Conservation (phyloP, 805 yeast genomes). For the Wickerhamomyces chaumierensis region DNA sequence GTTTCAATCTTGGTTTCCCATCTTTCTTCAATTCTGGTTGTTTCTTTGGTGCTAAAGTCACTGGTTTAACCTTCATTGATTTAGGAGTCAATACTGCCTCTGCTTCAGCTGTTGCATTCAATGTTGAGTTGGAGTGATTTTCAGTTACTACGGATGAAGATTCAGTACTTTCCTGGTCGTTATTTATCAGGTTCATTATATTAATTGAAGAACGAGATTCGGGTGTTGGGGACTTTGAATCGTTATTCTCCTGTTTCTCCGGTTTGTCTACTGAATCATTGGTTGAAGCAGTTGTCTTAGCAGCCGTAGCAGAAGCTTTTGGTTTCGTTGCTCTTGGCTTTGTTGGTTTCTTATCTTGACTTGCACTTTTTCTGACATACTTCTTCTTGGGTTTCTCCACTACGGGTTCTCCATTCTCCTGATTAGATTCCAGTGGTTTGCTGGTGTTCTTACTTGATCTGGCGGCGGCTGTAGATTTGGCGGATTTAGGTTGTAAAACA, state of each 20-base stretch:
- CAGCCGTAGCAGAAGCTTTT: too few relatives aligned
- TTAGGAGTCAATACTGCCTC: too few relatives aligned
- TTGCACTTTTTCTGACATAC: neutral
- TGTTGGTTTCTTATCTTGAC: neutral
- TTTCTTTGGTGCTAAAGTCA: neutral
- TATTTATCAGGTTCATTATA: too few relatives aligned
- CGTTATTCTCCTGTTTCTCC: too few relatives aligned
- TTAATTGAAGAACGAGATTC: too few relatives aligned
- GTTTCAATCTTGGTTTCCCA: conserved; percentile 1
- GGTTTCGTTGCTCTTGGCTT: neutral
- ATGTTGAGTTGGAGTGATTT: too few relatives aligned
- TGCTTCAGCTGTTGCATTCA: too few relatives aligned
- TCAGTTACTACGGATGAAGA: conserved; percentile 2
- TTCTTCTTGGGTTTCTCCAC: neutral
- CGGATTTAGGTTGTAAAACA: too few relatives aligned
- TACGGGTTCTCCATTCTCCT: neutral
- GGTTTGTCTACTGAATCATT: too few relatives aligned
- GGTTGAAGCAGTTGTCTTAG: too few relatives aligned
- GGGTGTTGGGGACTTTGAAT: too few relatives aligned
- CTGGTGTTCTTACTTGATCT: neutral
- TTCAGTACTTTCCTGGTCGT: conserved; percentile 3
- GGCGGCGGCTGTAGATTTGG: neutral
- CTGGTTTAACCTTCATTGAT: neutral
- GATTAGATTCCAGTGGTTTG: neutral
- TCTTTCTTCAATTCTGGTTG: neutral